phyloP scores from a whole-genome alignment of 495 filamentous ascomycete genomes.

The Neurospora sp. region DNA sequence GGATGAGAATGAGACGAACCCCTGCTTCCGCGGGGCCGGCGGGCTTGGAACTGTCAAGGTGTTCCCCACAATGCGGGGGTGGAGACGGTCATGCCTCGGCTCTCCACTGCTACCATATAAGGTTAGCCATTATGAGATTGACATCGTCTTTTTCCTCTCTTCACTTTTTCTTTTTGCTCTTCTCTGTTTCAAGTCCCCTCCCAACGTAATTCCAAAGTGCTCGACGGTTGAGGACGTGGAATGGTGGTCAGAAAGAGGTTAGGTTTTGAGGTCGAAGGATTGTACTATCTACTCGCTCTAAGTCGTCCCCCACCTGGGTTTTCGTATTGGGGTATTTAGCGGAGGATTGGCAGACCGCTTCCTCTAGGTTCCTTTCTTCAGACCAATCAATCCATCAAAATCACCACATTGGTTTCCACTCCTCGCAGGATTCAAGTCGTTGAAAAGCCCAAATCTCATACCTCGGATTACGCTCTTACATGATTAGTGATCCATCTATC shows the following conservation, averaged over 20 bases:
- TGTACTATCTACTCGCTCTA: not conserved
- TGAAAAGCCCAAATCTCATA: not conserved
- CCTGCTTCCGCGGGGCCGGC: not conserved
- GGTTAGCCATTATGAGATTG: not conserved
- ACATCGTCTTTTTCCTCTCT: not conserved
- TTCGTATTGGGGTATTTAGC: not conserved
- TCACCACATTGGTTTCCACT: not conserved
- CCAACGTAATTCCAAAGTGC: not conserved
- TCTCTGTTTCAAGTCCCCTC: not conserved
- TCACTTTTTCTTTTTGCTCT: not conserved
- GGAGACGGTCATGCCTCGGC: not conserved
- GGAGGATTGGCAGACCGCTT: not conserved
- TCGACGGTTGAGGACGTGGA: not conserved
- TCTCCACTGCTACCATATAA: not conserved
- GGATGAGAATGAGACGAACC: not conserved
- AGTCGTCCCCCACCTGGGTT: not conserved
- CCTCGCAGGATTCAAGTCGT: not conserved
- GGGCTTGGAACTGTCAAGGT: not conserved
- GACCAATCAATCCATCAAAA: not conserved
- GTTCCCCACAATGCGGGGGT: not conserved
- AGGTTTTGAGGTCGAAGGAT: not conserved
- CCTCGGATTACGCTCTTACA: not conserved
- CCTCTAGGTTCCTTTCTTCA: not conserved
- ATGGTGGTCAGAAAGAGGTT: not conserved
- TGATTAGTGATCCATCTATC: not conserved